These are phyloP conservation scores for Salmacisia buchloeana DNA, from an alignment of 1,284 basidiomycete species.

Conservation along the genomic window DNA sequence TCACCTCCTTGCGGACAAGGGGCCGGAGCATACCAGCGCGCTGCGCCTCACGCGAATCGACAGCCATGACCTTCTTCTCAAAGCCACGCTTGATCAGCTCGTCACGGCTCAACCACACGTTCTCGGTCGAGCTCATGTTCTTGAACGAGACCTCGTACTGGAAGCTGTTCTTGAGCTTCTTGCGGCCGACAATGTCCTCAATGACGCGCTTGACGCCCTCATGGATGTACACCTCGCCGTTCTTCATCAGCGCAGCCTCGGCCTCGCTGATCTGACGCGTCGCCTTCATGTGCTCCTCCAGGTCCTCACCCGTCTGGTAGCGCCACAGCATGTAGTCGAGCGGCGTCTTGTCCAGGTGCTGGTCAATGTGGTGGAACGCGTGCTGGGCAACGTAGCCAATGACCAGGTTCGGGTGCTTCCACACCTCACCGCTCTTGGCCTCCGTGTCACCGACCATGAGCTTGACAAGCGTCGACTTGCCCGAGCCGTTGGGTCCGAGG, in stretches of 20 bases:
- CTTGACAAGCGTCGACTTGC: conserved; percentile 51
- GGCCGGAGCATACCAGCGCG: conserved; percentile 47
- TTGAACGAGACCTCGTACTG: conserved; percentile 51
- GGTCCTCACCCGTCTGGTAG: conserved; percentile 51
- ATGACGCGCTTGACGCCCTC: conserved; percentile 50
- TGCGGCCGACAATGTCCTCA: conserved; percentile 47
- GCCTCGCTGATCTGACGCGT: conserved; percentile 38
- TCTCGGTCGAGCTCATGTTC: conserved; percentile 49
- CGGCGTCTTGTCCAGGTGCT: conserved; percentile 51
- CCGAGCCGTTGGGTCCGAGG: conserved; percentile 50
- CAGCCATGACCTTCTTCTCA: conserved; percentile 46
- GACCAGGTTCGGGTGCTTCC: conserved; percentile 52
- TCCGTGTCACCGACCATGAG: conserved; percentile 50
- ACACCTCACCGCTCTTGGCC: conserved; percentile 47
- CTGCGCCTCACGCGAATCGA: conserved; percentile 48
- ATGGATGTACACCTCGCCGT: conserved; percentile 45
- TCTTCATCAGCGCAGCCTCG: conserved; percentile 46
- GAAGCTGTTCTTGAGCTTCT: conserved; percentile 52
- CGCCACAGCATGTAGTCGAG: conserved; percentile 52
- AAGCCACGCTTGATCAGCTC: conserved; percentile 47
- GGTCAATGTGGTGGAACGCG: conserved; percentile 52
- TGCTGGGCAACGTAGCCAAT: conserved; percentile 51
- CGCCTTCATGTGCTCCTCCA: conserved; percentile 50
- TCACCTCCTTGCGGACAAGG: conserved; percentile 43
- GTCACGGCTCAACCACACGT: conserved; percentile 47